Percentiles rank a stretch among this genome's conserved stretches.
Conservation (phyloP, 1,139 yeast species). For the Candida sp. region DNA sequence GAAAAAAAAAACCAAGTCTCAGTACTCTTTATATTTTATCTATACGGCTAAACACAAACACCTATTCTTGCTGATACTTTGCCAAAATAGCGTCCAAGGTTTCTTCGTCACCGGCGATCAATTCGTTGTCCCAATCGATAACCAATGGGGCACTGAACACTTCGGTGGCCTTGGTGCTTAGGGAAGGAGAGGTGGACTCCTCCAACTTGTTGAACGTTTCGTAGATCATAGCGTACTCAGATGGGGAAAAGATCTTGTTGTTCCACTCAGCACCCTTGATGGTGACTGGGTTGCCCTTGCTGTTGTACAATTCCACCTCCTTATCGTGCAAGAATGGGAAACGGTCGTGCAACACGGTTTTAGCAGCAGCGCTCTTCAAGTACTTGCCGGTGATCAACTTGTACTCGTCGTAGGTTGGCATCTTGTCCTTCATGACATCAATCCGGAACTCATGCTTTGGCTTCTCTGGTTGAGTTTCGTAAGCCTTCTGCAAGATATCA, state of each 20-base stretch:
- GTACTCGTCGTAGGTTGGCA: slow-evolving; percentile 53
- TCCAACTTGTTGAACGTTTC: slow-evolving; percentile 41
- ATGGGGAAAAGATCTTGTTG: slow-evolving; percentile 38
- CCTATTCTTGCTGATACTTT: slow-evolving; percentile 24
- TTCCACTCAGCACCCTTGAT: slow-evolving; percentile 30
- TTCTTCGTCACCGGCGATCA: slow-evolving; percentile 44
- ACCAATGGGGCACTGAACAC: slow-evolving; percentile 49
- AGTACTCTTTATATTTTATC: too few relatives aligned
- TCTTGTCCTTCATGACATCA: slow-evolving; percentile 42
- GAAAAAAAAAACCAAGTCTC: not conserved
- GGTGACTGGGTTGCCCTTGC: slow-evolving; percentile 22
- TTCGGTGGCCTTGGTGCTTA: slow-evolving; percentile 34
- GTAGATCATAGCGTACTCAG: slow-evolving; percentile 43
- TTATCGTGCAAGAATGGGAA: slow-evolving; percentile 44
- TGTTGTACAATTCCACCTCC: slow-evolving; percentile 14
- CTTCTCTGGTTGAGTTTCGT: slow-evolving; percentile 22
- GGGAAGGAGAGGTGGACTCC: slow-evolving; percentile 19
- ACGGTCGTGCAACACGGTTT: slow-evolving; percentile 31
- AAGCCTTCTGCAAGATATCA: slow-evolving; percentile 36
- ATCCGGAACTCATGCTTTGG: slow-evolving; percentile 29
- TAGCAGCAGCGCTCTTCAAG: slow-evolving; percentile 28
- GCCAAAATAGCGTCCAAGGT: slow-evolving; percentile 35
- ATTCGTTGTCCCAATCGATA: slow-evolving; percentile 52
- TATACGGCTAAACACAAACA: too few relatives aligned
- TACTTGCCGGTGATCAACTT: slow-evolving; percentile 31